A percentile compares a stretch with the other conserved stretches of the same genome.
These are phyloP conservation scores for Saksenaea vasiformis DNA, from an alignment of 371 early-diverging fungal species.

Conservation along the genomic window DNA sequence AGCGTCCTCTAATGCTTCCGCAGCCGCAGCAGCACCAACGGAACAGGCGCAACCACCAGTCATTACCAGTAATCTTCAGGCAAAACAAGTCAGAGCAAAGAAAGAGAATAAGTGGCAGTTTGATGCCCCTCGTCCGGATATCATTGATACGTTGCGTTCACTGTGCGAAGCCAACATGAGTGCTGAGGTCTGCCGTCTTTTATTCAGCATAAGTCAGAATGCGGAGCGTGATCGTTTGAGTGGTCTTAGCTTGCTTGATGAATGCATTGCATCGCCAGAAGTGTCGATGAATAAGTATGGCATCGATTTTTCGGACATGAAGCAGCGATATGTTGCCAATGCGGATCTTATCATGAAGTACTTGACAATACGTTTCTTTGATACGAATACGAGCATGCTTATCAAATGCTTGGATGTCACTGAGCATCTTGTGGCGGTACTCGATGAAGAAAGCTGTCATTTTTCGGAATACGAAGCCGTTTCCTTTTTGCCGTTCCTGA, in stretches of 20 bases:
- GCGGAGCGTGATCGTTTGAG: constrained; percentile 75
- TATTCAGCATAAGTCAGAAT: constrained; percentile 84
- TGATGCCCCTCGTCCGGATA: constrained; percentile 74
- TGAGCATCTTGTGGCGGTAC: constrained; percentile 64
- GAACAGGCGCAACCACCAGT: constrained; percentile 48
- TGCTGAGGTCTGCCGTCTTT: constrained; percentile 50
- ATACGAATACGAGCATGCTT: constrained; percentile 84
- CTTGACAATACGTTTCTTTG: constrained; percentile 82
- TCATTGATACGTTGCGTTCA: constrained; percentile 61
- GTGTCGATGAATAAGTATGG: constrained; percentile 45
- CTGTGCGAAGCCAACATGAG: constrained; percentile 66
- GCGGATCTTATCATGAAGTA: constrained; percentile 84
- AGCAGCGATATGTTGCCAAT: constrained; percentile 60
- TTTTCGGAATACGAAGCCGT: constrained; percentile 81
- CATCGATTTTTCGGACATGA: constrained; percentile 52
- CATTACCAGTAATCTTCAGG: constrained; percentile 62
- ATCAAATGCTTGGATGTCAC: constrained; percentile 80
- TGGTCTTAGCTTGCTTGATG: constrained; percentile 71
- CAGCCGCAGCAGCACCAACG: neutral
- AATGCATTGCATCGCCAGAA: constrained; percentile 53
- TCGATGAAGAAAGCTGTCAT: constrained; percentile 63
- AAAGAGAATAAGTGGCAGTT: constrained; percentile 80
- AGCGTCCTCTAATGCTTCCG: constrained; percentile 1
- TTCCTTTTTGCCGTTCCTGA: constrained; percentile 77
- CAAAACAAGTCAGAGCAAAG: constrained; percentile 71